These are phyloP conservation scores for Arthrobotrys musiformis DNA, from an alignment of 2,329 filamentous ascomycete species.

Conservation along the genomic window DNA sequence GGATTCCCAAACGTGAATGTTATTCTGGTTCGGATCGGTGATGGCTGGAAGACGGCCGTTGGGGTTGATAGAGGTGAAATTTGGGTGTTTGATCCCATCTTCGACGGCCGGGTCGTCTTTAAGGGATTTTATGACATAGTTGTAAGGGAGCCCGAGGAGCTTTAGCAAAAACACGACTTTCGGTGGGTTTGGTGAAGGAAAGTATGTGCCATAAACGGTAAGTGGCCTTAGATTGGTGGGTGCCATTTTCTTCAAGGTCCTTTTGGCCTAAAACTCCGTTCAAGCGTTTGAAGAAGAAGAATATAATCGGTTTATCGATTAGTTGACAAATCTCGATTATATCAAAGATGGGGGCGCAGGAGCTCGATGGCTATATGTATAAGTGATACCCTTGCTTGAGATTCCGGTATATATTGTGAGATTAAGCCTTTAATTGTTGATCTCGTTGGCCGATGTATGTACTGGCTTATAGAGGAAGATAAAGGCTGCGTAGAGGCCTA, in stretches of 20 bases:
- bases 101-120: constrained; percentile 33
- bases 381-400: too few species aligned
- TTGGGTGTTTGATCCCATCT: constrained; percentile 60
- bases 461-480: too few species aligned
- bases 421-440: too few species aligned
- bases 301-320: background rate
- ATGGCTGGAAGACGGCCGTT: constrained; percentile 62
- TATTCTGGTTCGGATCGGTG: constrained; percentile 65
- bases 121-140: constrained; percentile 26
- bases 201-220: constrained; percentile 56
- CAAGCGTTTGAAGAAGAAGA: too few species aligned
- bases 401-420: too few species aligned
- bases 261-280: too few species aligned
- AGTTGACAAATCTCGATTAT: too few species aligned
- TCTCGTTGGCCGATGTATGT: too few species aligned
- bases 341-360: too few species aligned
- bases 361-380: too few species aligned
- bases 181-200: constrained; percentile 58
- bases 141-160: constrained; percentile 56
- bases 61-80: constrained; percentile 61
- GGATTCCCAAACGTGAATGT: constrained; percentile 66
- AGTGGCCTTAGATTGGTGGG: constrained; percentile 52
- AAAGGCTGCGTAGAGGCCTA: too few species aligned
- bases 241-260: constrained; percentile 38
- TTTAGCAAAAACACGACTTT: constrained; percentile 59